Base-by-base conservation (phyloP, 768 basidiomycete genomes). In the Myochromella boudieri region DNA sequence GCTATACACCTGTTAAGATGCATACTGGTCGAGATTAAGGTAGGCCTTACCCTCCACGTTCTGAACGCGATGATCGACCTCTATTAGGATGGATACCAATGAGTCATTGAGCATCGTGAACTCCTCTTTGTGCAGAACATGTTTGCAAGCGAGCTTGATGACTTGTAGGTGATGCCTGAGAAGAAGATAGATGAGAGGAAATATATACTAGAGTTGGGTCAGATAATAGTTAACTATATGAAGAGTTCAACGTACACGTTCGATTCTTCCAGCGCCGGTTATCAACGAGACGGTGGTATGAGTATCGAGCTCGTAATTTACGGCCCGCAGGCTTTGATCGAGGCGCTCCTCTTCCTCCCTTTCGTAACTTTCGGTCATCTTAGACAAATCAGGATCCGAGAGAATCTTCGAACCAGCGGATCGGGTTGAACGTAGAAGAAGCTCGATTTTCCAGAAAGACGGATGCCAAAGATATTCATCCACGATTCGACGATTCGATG, bases 181-280 rank as follows among this genome's bases (percentile, higher is more conserved):
- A 6, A 71, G 58, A 11, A 71, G 60, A 36, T 64, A 69, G 7
- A 71, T 54, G 3, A 71, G 41, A 14, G 69, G 68, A 38, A 60
- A 69, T 9, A 63, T 53, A 53, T 66, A 67, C 69, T 71, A 31
- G 12, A 40, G 2, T 5, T n/a, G 12, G 28, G 18, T 52, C 20
- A 52, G 45, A 10, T 18, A 29, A 22, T 15, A 11, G 9, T n/a
- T n/a, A n/a, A n/a, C 10, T 20, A 24, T 12, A 18, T 18, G 11
- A 9, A 21, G 8, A 17, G n/a, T 0, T 8, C 21, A 2, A 52
- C 67, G 44, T 39, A 70, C 68, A 40, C 65, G 54, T 53, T 70
- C 68, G 37, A 70, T 68, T 36, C 68, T 54, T 14, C 68, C 68
- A 34, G 55, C 59, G 3, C 68, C 68, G 0, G 67, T 68, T 4